Evolutionary conservation across 768 basidiomycete species (phyloP).

Genomic region (Trametopsis cervina): DNA sequence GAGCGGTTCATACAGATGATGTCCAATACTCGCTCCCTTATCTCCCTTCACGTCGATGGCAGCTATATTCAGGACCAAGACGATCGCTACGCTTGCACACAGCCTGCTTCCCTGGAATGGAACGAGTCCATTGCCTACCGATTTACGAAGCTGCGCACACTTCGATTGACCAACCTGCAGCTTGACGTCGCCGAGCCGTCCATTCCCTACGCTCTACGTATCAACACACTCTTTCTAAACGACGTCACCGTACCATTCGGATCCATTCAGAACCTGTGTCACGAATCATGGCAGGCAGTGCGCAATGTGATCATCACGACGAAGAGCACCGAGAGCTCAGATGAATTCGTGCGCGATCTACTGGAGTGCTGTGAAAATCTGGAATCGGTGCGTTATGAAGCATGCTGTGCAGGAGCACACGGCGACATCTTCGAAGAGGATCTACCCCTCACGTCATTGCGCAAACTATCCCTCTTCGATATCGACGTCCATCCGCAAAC

Average conservation of each 20-base stretch:
- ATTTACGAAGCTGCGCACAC: conserved; percentile 36
- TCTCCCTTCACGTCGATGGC: conserved; percentile 42
- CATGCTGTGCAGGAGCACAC: conserved; percentile 20
- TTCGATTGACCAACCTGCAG: conserved; percentile 37
- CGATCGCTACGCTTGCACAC: conserved; percentile 11
- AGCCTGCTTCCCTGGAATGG: conserved; percentile 42
- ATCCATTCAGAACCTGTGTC: conserved; percentile 33
- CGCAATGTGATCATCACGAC: conserved; percentile 32
- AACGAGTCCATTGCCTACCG: conserved; percentile 41
- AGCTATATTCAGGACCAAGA: conserved; percentile 22
- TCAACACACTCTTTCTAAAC: conserved; percentile 36
- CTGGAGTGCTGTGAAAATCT: conserved; percentile 34
- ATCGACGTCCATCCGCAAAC: conserved; percentile 32
- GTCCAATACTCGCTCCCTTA: conserved; percentile 32
- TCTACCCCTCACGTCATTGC: conserved; percentile 24
- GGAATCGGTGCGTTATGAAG: conserved; percentile 37
- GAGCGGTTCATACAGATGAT: conserved; percentile 40
- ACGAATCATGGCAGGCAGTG: conserved; percentile 26
- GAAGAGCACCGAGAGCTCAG: conserved; percentile 26
- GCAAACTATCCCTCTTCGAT: conserved; percentile 35
- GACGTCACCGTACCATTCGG: conserved; percentile 37
- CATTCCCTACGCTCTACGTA: conserved; percentile 27
- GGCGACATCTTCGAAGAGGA: conserved; percentile 28
- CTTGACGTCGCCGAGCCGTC: conserved; percentile 34
- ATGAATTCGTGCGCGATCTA: conserved; percentile 35